Evolutionary conservation across 2,329 filamentous ascomycete genomes (phyloP), one percentile per base, ranked within the genome.

Genomic region (Polytolypa hystricis): DNA sequence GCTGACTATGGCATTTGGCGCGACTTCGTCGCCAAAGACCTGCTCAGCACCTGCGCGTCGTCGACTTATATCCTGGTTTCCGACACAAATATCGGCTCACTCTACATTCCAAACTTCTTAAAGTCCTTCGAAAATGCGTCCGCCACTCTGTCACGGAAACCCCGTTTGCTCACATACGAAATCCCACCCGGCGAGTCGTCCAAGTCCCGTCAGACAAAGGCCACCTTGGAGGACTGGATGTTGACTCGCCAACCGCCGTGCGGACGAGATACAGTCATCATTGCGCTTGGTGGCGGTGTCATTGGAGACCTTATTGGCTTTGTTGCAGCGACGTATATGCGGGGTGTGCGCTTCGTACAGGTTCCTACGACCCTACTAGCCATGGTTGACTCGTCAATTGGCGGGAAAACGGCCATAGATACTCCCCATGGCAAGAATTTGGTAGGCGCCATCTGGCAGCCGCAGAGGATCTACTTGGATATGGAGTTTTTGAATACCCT

Each of bases 331-430:
- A 98, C 91, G 25, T 98, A 96, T 65, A 98, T 98, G 91, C 81
- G 91, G 48, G 91, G 91, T 38, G 81, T 98, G 44, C 84, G 84
- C 48, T 94, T 94, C 57, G 86, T 95, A 28, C 91, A 98, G 62
- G 87, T 98, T 31, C 91, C 91, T 1, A 98, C 91, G 7, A 94
- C 87, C 0, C 69, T 98, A 39, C 71, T 98, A 36, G 78, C 91
- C 45, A 98, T 98, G 91, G 91, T 98, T 28, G 91, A 98, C 62
- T 96, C 89, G 30, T 94, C 86, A 25, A 96, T 98, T 55, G 91
- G 91, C 43, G 91, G 91, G 45, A 98, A 98, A 70, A 98, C 91
- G 7, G 91, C 91, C 39, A 96, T 98, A 59, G 91, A 98, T 56
- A 93, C 85, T 0, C 87, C 89, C 5, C 75, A 87, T 57, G 91